Conservation (phyloP, 495 filamentous ascomycete species). For the Tuber brumale region DNA sequence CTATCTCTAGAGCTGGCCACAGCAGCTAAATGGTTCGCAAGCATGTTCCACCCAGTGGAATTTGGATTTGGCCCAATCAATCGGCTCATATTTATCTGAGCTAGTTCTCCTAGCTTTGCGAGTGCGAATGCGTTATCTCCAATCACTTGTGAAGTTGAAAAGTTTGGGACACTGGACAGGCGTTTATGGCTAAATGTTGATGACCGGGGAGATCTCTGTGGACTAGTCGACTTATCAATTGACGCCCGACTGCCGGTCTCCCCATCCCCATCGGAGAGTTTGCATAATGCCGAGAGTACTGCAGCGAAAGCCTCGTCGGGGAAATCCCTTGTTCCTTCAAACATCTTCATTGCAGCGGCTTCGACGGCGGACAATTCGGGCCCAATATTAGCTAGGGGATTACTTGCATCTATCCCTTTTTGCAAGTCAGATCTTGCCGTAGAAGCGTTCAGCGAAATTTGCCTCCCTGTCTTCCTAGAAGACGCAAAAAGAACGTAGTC, state of each 20-base stretch:
- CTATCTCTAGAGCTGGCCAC: conserved; percentile 53
- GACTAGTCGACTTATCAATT: conserved; percentile 29
- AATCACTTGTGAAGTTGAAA: conserved; percentile 48
- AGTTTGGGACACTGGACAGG: conserved; percentile 55
- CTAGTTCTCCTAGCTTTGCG: conserved; percentile 71
- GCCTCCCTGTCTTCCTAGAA: conserved; percentile 33
- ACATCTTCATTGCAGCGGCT: conserved; percentile 73
- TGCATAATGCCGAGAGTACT: conserved; percentile 66
- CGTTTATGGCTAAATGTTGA: conserved; percentile 50
- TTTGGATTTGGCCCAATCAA: conserved; percentile 59
- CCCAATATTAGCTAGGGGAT: conserved; percentile 58
- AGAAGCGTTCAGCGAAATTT: conserved; percentile 41
- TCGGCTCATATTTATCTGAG: conserved; percentile 68
- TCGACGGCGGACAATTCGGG: conserved; percentile 82
- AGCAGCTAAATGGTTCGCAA: conserved; percentile 63
- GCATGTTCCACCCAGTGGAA: conserved; percentile 64
- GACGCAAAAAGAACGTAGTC: conserved; percentile 69
- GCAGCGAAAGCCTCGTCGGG: conserved; percentile 74
- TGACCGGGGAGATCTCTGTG: conserved; percentile 44
- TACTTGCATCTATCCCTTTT: conserved; percentile 30
- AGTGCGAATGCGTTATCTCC: conserved; percentile 72
- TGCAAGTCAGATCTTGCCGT: conserved; percentile 42
- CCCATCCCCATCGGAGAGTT: conserved; percentile 51
- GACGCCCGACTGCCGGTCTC: conserved; percentile 35
- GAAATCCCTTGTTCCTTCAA: conserved; percentile 85